Percentiles rank a stretch among this genome's conserved stretches.
Conservation (phyloP, 2,329 filamentous ascomycete genomes). For the Fusarium sp. region DNA sequence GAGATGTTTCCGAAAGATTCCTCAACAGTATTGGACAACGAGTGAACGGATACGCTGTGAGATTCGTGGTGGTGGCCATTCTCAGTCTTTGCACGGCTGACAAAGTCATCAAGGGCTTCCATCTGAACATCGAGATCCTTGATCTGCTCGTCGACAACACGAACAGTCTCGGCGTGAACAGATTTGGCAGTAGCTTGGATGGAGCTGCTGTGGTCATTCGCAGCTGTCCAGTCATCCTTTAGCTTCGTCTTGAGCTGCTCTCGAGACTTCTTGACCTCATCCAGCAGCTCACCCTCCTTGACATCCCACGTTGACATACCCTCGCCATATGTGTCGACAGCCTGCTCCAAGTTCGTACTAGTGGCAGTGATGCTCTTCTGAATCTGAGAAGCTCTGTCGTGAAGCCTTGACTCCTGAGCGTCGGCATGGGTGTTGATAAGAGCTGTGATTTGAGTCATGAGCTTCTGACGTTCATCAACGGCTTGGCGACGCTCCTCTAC, state of each 20-base stretch:
- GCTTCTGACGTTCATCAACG: slow-evolving; percentile 76
- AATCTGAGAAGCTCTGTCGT: slow-evolving; percentile 70
- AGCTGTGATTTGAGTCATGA: slow-evolving; percentile 81
- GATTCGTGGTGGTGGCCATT: slow-evolving; percentile 81
- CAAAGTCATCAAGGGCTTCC: slow-evolving; percentile 89
- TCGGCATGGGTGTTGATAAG: slow-evolving; percentile 81
- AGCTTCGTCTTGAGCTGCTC: slow-evolving; percentile 84
- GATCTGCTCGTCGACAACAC: slow-evolving; percentile 90
- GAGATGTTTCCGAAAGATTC: slow-evolving; percentile 79
- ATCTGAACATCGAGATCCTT: slow-evolving; percentile 89
- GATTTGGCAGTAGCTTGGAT: slow-evolving; percentile 87
- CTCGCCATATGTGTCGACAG: slow-evolving; percentile 73
- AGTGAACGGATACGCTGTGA: slow-evolving; percentile 74
- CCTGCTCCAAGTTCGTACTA: slow-evolving; percentile 72
- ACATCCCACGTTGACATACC: slow-evolving; percentile 81
- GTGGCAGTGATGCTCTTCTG: slow-evolving; percentile 73
- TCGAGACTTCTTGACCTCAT: slow-evolving; percentile 77
- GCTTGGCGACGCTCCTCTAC: slow-evolving; percentile 81
- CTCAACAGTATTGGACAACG: slow-evolving; percentile 75
- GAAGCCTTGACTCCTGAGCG: slow-evolving; percentile 77
- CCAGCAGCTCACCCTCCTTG: slow-evolving; percentile 75
- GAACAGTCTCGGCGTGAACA: slow-evolving; percentile 90
- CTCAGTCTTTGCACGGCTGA: slow-evolving; percentile 81
- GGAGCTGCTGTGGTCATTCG: slow-evolving; percentile 82
- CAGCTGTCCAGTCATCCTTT: slow-evolving; percentile 85